Evolutionary conservation across 768 basidiomycete species (phyloP), one percentile per base, ranked within the genome.

Genomic region (Gyrodon lividus): DNA sequence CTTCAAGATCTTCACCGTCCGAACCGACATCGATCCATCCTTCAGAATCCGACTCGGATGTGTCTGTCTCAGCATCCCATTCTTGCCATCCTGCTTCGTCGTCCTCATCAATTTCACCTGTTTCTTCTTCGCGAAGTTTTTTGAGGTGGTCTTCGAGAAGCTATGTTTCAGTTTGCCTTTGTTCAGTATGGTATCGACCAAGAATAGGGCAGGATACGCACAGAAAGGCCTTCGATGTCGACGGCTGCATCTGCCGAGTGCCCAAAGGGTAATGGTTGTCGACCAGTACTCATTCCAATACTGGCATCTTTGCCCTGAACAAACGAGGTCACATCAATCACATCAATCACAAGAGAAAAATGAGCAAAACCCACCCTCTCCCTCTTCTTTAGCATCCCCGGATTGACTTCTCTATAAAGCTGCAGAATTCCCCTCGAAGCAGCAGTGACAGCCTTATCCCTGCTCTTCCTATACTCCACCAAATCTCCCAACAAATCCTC

Each of bases 401-500:
- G 97, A 67, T 98, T 97, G 52, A 96, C 89, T 61, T 98, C 95
- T n/a, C 97, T 78, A 73, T 90, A 99, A 14, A 98, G 74, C 65
- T 89, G 90, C 46, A 98, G 70, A 42, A 99, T 65, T 13, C 93
- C 90, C 23, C 97, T 77, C 3, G 92, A 86, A 40, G 90, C 93
- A n/a, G 90, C 83, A 6, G 87, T 86, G 38, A 97, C 93, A 1
- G 87, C 81, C 74, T 98, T 98, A 70, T 98, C 97, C 60, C 86
- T 83, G 61, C 92, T 95, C 74, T 97, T 98, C 65, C 86, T 78
- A 68, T 99, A 99, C 70, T 93, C 95, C 46, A 98, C 81, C 56
- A 99, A 70, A 71, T 99, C 97, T 3, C 88, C 85, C 5, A 99
- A 74, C 22, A 98, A 70, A 61, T 98, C 96, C 58, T 92, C 92